Evolutionary conservation across 2,329 filamentous ascomycete genomes (phyloP).

Genomic region (Incumbomyces lentus): DNA sequence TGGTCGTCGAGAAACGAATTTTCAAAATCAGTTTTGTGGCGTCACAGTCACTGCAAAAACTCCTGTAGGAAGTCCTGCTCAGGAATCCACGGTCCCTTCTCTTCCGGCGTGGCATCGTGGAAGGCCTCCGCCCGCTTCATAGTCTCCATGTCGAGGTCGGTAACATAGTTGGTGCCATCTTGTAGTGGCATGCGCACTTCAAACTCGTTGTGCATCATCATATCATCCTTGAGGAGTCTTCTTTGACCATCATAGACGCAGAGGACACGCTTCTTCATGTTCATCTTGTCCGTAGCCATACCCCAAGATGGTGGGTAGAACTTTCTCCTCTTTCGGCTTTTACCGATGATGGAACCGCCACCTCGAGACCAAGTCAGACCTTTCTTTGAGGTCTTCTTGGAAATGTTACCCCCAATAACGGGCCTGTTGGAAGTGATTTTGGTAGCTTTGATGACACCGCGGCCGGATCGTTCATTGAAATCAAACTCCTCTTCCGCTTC

Average conservation of each 20-base stretch:
- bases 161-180: constrained; percentile 71
- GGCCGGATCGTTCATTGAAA: constrained; percentile 35
- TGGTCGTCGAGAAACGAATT: neutral
- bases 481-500: constrained; percentile 49
- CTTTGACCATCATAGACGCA: constrained; percentile 83
- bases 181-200: constrained; percentile 79
- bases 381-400: constrained; percentile 43
- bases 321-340: constrained; percentile 78
- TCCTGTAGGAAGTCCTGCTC: constrained; percentile 23
- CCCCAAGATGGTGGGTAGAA: constrained; percentile 94
- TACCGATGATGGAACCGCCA: constrained; percentile 49
- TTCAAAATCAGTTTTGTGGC: neutral
- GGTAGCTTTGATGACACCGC: constrained; percentile 35
- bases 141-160: constrained; percentile 86
- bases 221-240: constrained; percentile 91
- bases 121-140: constrained; percentile 80
- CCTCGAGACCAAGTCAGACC: constrained; percentile 71
- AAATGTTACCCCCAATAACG: constrained; percentile 39
- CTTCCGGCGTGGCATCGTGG: constrained; percentile 66
- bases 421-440: constrained; percentile 45
- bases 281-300: constrained; percentile 85
- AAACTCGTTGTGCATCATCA: constrained; percentile 94
- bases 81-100: constrained; percentile 70
- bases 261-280: constrained; percentile 93
- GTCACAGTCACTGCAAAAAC: constrained; percentile 13